These are phyloP conservation scores for Aureobasidium sp. DNA, from an alignment of 2,329 filamentous ascomycete species.

Conservation along the genomic window DNA sequence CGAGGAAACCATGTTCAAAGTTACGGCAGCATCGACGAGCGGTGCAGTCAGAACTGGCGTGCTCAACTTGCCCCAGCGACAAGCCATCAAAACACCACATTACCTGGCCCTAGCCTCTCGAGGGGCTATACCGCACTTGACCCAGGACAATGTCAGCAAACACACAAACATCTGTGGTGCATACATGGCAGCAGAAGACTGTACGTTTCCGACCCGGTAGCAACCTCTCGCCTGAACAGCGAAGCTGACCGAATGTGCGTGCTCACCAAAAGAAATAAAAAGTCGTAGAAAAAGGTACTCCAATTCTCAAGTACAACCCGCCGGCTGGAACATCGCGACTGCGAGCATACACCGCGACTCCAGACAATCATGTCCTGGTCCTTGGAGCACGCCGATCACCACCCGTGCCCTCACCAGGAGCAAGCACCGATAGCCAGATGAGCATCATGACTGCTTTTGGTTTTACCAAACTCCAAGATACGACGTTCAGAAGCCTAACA, in stretches of 20 bases:
- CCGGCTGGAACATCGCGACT: conserved; percentile 50
- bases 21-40: conserved; percentile 33
- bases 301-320: conserved; percentile 45
- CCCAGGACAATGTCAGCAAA: conserved; percentile 70
- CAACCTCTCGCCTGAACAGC: conserved; percentile 5
- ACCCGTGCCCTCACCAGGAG: conserved; percentile 62
- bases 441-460: conserved; percentile 82
- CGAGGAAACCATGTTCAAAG: conserved; percentile 35
- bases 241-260: conserved; percentile 31
- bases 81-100: conserved; percentile 71
- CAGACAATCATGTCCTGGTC: conserved; percentile 58
- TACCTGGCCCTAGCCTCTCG: conserved; percentile 75
- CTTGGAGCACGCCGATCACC: conserved; percentile 73
- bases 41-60: conserved; percentile 60
- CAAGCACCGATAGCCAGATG: conserved; percentile 47
- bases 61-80: conserved; percentile 56
- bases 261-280: conserved; percentile 32
- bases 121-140: conserved; percentile 78
- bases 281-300: conserved; percentile 58
- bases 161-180: conserved; percentile 60
- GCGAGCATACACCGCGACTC: conserved; percentile 69
- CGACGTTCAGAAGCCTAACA: conserved; percentile 61
- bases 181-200: conserved; percentile 86
- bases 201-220: conserved; percentile 47
- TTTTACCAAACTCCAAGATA: conserved; percentile 62